Base-by-base conservation (phyloP, 2,329 filamentous ascomycete species). In the Cladophialophora carrionii region DNA sequence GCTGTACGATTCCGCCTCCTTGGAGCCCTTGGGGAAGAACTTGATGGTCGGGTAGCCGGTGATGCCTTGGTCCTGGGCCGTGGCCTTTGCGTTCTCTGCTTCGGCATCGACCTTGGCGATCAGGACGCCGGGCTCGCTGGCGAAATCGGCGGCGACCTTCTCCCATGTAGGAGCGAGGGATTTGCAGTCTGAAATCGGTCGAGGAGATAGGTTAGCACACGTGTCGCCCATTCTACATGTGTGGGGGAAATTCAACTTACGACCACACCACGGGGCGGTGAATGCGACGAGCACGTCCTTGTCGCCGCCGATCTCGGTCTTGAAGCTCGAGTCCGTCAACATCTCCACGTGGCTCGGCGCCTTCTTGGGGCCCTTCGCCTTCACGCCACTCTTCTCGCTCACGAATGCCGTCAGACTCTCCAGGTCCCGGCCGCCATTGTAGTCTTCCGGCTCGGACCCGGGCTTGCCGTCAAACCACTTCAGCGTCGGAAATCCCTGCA, bases 81-180 rank as follows among this genome's bases (percentile, higher is more conserved):
- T 87, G 52, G 85, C 85, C 81, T 96, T 97, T 78, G 89, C 87
- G 78, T 91, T 91, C 73, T 91, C 88, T 32, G 90, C 87, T 80
- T 99, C 94, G 75, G 92, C 93, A 76, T 99, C 94, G 68, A 99
- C 90, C 83, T 99, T 98, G 78, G 92, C 95, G 74, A 99, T 88
- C 52, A 96, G 76, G 69, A 99, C 91, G 70, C 85, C 83, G 66
- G 87, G 79, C 74, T 99, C 95, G 76, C 83, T 85, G 71, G 84
- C 84, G 79, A 93, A 99, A 80, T 92, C 90, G 67, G 83, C 83
- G 68, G 95, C 94, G 70, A 98, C 82, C 59, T 86, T 87, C 80
- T 99, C 95, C 91, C 92, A 99, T 71, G 83, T 85, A 52, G 95
- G 95, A 56, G 93, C 93, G 69, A 99, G 88, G 73, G 75, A 89